Evolutionary conservation across 371 early-diverging fungal species (phyloP).

Genomic region (Nematocida displodere): DNA sequence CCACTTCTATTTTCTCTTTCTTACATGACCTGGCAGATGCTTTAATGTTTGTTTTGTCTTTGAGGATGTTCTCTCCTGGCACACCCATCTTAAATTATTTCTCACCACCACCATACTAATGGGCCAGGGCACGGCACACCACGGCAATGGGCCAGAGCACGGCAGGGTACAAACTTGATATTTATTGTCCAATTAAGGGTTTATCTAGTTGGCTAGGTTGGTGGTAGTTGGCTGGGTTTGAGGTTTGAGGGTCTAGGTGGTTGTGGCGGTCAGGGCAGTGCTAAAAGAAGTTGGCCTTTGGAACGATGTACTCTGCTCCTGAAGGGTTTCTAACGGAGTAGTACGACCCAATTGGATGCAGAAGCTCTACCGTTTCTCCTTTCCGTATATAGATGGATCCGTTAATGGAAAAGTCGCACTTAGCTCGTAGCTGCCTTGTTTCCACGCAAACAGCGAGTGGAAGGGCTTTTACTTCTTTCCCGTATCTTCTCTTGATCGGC

Average conservation of each 20-base stretch:
- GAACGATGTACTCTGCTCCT: conserved; percentile 45
- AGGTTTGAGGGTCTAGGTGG: too few relatives aligned
- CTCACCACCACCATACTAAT: too few relatives aligned
- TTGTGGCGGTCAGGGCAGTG: too few relatives aligned
- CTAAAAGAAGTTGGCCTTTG: conserved; percentile 46
- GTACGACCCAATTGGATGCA: conserved; percentile 39
- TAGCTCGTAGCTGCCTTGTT: conserved; percentile 37
- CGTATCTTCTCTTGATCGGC: conserved; percentile 34
- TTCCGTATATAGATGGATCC: conserved; percentile 40
- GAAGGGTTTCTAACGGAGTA: conserved; percentile 48
- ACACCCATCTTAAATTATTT: too few relatives aligned
- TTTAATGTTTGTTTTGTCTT: not conserved
- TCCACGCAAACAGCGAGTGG: conserved; percentile 38
- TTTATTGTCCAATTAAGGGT: too few relatives aligned
- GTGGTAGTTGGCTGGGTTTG: too few relatives aligned
- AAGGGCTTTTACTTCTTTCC: conserved; percentile 25
- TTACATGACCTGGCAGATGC: not conserved
- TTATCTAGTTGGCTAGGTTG: too few relatives aligned
- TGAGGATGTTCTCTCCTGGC: not conserved
- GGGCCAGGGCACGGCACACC: too few relatives aligned
- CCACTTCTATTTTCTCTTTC: not conserved
- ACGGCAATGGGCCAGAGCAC: too few relatives aligned
- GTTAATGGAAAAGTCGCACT: conserved; percentile 34
- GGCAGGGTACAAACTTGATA: too few relatives aligned
- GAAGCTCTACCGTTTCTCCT: conserved; percentile 48